Percentiles rank a stretch among this genome's conserved stretches.
phyloP scores from a whole-genome alignment of 306 rosid species.

The Ceratonia siliqua region DNA sequence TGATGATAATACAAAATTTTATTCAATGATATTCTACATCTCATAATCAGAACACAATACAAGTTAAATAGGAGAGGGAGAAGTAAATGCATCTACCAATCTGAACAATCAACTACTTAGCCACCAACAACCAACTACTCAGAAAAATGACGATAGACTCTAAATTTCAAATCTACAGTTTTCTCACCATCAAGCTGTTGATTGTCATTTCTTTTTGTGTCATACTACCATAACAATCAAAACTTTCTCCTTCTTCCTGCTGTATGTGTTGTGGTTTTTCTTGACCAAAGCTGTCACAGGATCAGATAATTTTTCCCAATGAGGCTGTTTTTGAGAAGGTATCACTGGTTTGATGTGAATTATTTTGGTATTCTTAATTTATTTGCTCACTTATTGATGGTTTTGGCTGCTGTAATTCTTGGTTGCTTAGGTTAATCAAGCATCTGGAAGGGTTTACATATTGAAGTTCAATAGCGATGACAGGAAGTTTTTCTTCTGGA shows the following conservation, averaged over 20 bases:
- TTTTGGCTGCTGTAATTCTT: slow-evolving; percentile 30
- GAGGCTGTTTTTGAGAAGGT: slow-evolving; percentile 97
- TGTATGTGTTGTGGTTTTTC: slow-evolving; percentile 39
- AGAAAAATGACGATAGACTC: too few species aligned
- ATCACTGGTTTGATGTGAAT: slow-evolving; percentile 26
- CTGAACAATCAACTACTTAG: too few species aligned
- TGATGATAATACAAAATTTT: too few species aligned
- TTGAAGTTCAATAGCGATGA: slow-evolving; percentile 80
- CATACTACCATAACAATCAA: background rate
- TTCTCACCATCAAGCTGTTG: background rate
- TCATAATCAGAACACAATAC: too few species aligned
- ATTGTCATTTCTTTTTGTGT: background rate
- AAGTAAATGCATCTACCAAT: too few species aligned
- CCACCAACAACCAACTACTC: too few species aligned
- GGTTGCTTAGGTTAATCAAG: slow-evolving; percentile 71
- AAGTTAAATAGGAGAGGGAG: too few species aligned
- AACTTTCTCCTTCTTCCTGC: slow-evolving; percentile 22
- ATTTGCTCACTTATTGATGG: slow-evolving; percentile 5
- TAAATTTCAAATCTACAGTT: too few species aligned
- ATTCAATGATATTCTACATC: too few species aligned
- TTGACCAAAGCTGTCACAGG: slow-evolving; percentile 66
- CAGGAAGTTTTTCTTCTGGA: slow-evolving; percentile 90
- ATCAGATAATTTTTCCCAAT: slow-evolving; percentile 89
- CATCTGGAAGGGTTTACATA: slow-evolving; percentile 89
- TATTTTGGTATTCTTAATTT: slow-evolving; percentile 15